A percentile compares a stretch with the other conserved stretches of the same genome.
phyloP scores from a whole-genome alignment of 306 rosid species.

The Sechiopsis laciniata region DNA sequence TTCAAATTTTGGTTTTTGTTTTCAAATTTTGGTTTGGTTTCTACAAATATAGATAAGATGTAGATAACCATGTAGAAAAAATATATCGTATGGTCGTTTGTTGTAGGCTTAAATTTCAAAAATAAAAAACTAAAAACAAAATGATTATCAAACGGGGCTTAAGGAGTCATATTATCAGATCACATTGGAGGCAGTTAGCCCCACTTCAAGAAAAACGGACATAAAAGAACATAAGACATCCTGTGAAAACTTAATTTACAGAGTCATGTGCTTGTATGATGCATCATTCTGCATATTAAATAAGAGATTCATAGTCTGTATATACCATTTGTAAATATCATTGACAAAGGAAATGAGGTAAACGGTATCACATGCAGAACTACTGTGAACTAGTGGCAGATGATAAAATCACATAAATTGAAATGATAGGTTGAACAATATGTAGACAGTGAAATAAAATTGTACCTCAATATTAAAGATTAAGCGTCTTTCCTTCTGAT shows the following conservation, averaged over 20 bases:
- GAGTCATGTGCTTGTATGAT: background rate
- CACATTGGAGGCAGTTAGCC: background rate
- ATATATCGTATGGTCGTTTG: too few species aligned
- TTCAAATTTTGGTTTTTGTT: too few species aligned
- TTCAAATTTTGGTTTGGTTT: too few species aligned
- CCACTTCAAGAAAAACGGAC: conserved; percentile 11
- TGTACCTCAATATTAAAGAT: conserved; percentile 81
- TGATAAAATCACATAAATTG: background rate
- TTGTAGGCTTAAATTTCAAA: too few species aligned
- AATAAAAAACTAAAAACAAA: too few species aligned
- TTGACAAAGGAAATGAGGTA: conserved; percentile 7
- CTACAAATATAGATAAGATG: too few species aligned
- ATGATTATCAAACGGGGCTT: too few species aligned
- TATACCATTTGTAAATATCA: background rate
- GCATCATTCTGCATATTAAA: background rate
- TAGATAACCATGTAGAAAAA: too few species aligned
- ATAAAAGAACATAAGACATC: background rate
- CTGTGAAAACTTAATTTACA: background rate
- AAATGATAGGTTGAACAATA: background rate
- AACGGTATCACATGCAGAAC: background rate
- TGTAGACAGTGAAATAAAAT: background rate
- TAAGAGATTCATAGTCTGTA: background rate
- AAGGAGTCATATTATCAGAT: background rate
- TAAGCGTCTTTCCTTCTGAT: conserved; percentile 59
- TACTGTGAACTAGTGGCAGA: background rate